Evolutionary conservation across 2,329 filamentous ascomycete species (phyloP), one percentile per base, ranked within the genome.

Genomic region (Elsinoe arachidis): DNA sequence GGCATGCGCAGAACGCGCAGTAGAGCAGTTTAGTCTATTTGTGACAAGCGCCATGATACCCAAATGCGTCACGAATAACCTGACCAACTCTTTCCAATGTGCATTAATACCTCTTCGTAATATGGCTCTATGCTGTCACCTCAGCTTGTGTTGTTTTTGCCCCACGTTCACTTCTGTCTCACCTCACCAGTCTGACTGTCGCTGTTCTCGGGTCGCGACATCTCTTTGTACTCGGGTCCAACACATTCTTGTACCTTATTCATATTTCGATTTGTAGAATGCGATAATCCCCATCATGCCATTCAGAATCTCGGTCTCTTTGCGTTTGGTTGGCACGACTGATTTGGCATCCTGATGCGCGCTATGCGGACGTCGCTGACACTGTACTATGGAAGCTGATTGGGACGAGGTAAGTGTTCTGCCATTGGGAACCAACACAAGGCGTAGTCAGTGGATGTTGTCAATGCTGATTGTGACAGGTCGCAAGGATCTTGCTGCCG

Each of bases 401-500:
- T 78, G 76, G 76, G 75, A 75, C 64, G 76, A 79, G 69, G 74
- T 76, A 68, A 60, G 63, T 30, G 37, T 30, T 26, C 17, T 9
- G 39, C 14, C 35, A 2, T 14, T 46, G 41, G 11, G 19, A 9
- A 30, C 7, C 26, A 9, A 30, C 4, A 7, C 26, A 30, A 5
- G 2, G 26, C 26, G 7, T 7, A 30, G 26, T 30, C 26, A 30
- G 9, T 2, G 7, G 26, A 30, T 2, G 26, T 46, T 59, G 26
- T 52, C 44, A 15, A 26, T n/a, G 47, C 47, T 44, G 35, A 17
- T 55, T 44, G 19, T 35, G 56, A 68, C 70, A 95, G 86, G 83
- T 95, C 72, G 83, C 84, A 73, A 87, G 90, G 73, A 84, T 93
- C 74, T 81, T 84, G 70, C 83, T 95, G 73, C 88, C 90, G 71